These are phyloP conservation scores for Thermochaetoides thermophila DNA, from an alignment of 495 filamentous ascomycete genomes.

Conservation along the genomic window DNA sequence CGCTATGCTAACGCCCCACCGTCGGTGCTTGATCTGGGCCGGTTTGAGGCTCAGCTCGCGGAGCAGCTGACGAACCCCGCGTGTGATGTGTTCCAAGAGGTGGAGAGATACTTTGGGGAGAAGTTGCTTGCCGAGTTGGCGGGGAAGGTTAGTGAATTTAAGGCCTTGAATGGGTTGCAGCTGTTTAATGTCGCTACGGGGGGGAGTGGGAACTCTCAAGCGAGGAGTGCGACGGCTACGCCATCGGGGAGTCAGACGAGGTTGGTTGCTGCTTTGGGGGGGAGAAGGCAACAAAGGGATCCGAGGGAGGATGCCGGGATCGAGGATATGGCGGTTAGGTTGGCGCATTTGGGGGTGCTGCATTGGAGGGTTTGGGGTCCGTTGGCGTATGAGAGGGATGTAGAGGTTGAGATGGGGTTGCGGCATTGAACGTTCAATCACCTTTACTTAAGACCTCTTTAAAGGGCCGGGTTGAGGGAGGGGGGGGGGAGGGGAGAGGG, in stretches of 20 bases:
- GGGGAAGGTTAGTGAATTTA: slow-evolving; percentile 34
- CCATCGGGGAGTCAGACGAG: slow-evolving; percentile 12
- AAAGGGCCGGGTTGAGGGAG: no score
- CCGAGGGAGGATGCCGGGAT: slow-evolving; percentile 37
- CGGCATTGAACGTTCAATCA: no score
- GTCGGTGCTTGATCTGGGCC: slow-evolving; percentile 20
- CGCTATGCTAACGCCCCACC: slow-evolving; percentile 33
- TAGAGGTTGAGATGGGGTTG: slow-evolving; percentile 14
- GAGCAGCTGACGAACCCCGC: slow-evolving; percentile 19
- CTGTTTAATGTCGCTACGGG: slow-evolving; percentile 38
- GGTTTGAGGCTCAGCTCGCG: slow-evolving; percentile 30
- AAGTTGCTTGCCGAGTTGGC: slow-evolving; percentile 28
- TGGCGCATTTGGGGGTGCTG: slow-evolving; percentile 65
- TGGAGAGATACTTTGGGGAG: slow-evolving; percentile 26
- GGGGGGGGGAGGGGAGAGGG: no score
- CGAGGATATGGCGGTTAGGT: slow-evolving; percentile 52
- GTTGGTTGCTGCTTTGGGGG: no score
- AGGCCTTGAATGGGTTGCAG: slow-evolving; percentile 30
- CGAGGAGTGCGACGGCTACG: slow-evolving; percentile 9
- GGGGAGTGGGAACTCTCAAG: slow-evolving; percentile 13
- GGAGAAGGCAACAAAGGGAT: slow-evolving; percentile 21
- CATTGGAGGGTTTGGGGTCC: slow-evolving; percentile 83
- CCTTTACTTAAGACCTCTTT: no score
- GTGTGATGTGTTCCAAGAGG: slow-evolving; percentile 22
- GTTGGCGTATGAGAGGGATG: slow-evolving; percentile 40